Evolutionary conservation across 2,329 filamentous ascomycete species (phyloP), one percentile per base, ranked within the genome.

Genomic region (Colletotrichum karsti): DNA sequence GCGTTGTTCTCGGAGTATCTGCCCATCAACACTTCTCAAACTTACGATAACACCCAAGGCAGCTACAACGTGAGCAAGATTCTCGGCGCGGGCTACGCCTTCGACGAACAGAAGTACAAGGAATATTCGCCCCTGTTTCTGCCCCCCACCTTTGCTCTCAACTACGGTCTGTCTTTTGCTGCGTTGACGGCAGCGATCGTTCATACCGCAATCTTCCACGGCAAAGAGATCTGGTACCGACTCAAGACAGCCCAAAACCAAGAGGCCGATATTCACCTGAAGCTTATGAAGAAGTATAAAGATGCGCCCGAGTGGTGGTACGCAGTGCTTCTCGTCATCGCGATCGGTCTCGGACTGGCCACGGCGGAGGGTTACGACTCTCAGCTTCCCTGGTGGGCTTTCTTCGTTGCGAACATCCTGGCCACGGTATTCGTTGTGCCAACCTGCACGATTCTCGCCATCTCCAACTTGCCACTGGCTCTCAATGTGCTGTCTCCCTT

Each of bases 281-380:
- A 89, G 8, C 77, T 90, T 20, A 85, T 87, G 77, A 82, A 87
- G 5, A 80, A 82, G 1, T 90, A 90, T 70, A 80, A 84, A 60
- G 87, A 90, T 66, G 85, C 89, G 0, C 88, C 88, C 0, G 73
- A 85, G 12, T 89, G 85, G 84, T 90, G 88, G 88, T 90, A 87
- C 67, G 61, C 81, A 0, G 73, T 72, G 0, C 77, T 90, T 4
- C 90, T 90, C 69, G 48, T 80, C 2, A 77, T 75, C 2, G 85
- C 85, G 0, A 80, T 83, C 61, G 85, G 82, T 0, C 82, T 90
- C 15, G 81, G 90, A 68, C 73, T 83, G 22, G 79, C 80, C 2
- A 84, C 84, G 2, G 90, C 90, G 72, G 77, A 81, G 37, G 74
- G 76, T 2, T 90, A 87, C 70, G 87, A 88, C 37, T 88, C 87